Percentiles rank a stretch among this genome's conserved stretches.
phyloP scores from a whole-genome alignment of 78 protist species.

The Chrysochromulina parva region DNA sequence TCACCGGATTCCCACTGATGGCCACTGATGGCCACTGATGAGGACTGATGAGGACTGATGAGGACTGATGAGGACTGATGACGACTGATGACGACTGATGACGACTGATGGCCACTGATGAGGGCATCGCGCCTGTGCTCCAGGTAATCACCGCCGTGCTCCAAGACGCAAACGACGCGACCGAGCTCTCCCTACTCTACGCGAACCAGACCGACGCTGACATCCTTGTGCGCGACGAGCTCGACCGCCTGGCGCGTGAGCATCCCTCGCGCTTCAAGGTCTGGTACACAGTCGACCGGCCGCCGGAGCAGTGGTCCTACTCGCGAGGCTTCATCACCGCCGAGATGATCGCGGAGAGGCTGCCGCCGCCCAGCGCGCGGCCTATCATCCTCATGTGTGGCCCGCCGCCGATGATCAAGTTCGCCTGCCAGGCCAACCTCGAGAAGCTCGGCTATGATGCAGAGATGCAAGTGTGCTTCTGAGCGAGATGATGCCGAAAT shows the following conservation, averaged over 20 bases:
- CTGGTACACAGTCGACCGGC: conserved; percentile 5
- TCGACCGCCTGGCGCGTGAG: conserved; percentile 16
- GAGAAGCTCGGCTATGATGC: background rate
- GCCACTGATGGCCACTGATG: too few relatives aligned
- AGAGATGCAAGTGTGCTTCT: background rate
- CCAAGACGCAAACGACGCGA: conserved; percentile 44
- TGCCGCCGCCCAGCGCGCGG: background rate
- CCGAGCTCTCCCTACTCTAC: conserved; percentile 49
- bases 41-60: too few relatives aligned
- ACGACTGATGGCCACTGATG: conserved; percentile 72
- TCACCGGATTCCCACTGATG: too few relatives aligned
- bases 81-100: too few relatives aligned
- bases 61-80: too few relatives aligned
- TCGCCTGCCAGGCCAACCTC: conserved; percentile 10
- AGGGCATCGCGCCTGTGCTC: conserved; percentile 63
- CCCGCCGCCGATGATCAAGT: conserved; percentile 51
- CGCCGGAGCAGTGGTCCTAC: background rate
- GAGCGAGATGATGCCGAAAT: too few relatives aligned
- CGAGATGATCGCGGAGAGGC: conserved; percentile 17
- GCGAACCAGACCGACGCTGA: conserved; percentile 73
- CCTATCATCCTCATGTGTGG: conserved; percentile 26
- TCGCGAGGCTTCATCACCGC: conserved; percentile 31
- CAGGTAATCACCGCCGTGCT: conserved; percentile 45
- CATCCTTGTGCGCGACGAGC: conserved; percentile 57
- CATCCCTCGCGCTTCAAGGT: conserved; percentile 24